Evolutionary conservation across 257 asterid genomes (phyloP), one percentile per base, ranked within the genome.

Genomic region (Anisodus tanguticus): DNA sequence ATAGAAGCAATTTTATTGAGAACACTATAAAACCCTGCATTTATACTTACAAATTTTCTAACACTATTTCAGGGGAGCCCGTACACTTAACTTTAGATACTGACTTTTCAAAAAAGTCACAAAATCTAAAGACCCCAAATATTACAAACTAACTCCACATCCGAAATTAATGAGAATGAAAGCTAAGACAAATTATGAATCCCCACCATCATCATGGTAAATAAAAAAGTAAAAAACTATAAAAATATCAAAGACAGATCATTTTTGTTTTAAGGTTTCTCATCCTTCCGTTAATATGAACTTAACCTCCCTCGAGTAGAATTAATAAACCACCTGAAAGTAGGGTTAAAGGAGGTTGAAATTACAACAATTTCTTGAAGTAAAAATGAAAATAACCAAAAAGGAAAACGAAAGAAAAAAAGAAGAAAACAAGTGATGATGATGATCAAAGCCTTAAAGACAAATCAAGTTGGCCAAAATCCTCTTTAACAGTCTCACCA

Each of bases 371-470:
- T 22, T 22, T 51, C 64, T 51, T 76, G 26, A 77, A 13, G 63
- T 51, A 77, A 53, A 76, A 26, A 22, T 49, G 15, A 57, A 76
- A 49, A 47, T 22, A 76, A 76, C 11, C 4, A 76, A 76, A 3
- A 22, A 12, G 35, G 35, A 31, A 31, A 31, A 31, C 35, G 35
- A 31, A 31, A 31, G 35, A 4, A 74, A 11, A 12, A 9, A 17
- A 16, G 0, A 17, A 16, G 0, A n/a, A 43, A 47, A 43, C 0
- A 9, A 13, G 47, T 26, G 59, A 35, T 31, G 31, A 35, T 31
- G 31, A 53, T 74, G 79, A 81, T 93, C 89, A 93, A 70, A 93
- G 93, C 92, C 93, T 90, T 35, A 93, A 83, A 19, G 97, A 92
- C 86, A 92, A 89, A 84, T 93, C 97, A 69, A 93, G 89, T 70